phyloP scores from a whole-genome alignment of 164 flowering plant genomes.

The Vitis cinerea region DNA sequence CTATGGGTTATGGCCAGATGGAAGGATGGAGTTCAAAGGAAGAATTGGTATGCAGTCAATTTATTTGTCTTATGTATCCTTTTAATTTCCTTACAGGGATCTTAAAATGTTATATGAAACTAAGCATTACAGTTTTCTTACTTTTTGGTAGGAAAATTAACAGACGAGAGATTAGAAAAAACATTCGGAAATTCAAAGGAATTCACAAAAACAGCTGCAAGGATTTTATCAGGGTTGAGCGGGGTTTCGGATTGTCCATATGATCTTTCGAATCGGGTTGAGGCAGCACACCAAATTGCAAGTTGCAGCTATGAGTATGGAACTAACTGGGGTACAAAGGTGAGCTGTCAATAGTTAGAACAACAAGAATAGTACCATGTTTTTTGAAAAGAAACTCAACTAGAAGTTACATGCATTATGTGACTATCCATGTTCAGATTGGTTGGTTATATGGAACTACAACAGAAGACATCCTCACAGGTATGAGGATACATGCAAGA shows the following conservation, averaged over 20 bases:
- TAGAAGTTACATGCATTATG: too few species aligned
- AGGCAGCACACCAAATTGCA: constrained; percentile 40
- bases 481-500: constrained; percentile 43
- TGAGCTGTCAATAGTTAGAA: constrained; percentile 1
- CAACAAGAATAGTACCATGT: background rate
- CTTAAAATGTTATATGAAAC: too few species aligned
- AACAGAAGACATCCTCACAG: constrained; percentile 53
- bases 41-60: constrained; percentile 4
- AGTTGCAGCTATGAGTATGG: constrained; percentile 41
- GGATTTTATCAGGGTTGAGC: constrained; percentile 14
- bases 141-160: constrained; percentile 17
- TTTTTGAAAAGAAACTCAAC: too few species aligned
- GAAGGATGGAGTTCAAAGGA: constrained; percentile 1
- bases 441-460: constrained; percentile 64
- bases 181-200: constrained; percentile 37
- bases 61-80: background rate
- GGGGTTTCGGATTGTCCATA: background rate
- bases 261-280: constrained; percentile 25
- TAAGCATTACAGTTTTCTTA: background rate
- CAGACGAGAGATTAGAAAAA: constrained; percentile 3
- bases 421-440: constrained; percentile 24
- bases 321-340: constrained; percentile 56
- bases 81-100: background rate
- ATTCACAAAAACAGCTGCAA: constrained; percentile 27
- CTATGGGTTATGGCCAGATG: constrained; percentile 41